Evolutionary conservation across 2,329 filamentous ascomycete species (phyloP).

Genomic region (Fusarium nematophilum): DNA sequence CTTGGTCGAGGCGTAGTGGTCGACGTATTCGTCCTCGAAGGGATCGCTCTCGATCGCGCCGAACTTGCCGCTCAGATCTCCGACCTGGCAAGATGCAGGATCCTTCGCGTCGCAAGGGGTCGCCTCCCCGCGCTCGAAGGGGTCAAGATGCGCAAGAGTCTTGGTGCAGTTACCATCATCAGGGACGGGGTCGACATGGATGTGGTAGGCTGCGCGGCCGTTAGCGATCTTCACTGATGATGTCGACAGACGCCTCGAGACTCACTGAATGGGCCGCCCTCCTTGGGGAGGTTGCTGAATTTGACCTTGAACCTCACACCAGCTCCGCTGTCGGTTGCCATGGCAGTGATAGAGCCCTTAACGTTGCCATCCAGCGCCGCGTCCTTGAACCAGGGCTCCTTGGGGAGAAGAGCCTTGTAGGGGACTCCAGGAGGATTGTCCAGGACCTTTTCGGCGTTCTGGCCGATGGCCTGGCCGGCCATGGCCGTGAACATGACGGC

Average conservation of each 20-base stretch:
- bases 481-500: conserved; percentile 45
- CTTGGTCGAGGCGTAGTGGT: conserved; percentile 67
- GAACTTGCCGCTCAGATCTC: conserved; percentile 81
- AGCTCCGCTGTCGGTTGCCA: conserved; percentile 58
- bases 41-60: conserved; percentile 67
- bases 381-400: conserved; percentile 61
- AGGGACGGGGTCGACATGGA: conserved; percentile 75
- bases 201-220: conserved; percentile 70
- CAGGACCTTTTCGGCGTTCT: conserved; percentile 62
- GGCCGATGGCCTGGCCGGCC: conserved; percentile 43
- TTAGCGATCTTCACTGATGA: conserved; percentile 26
- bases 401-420: conserved; percentile 68
- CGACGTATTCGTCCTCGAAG: conserved; percentile 63
- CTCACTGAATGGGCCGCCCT: conserved; percentile 70
- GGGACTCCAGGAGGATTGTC: conserved; percentile 66
- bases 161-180: conserved; percentile 76
- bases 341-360: conserved; percentile 62
- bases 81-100: conserved; percentile 77
- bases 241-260: conserved; percentile 21
- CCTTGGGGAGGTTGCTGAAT: conserved; percentile 68
- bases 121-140: conserved; percentile 72
- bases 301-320: conserved; percentile 67
- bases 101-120: conserved; percentile 67
- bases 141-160: conserved; percentile 77
- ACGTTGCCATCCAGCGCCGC: conserved; percentile 64